phyloP scores from a whole-genome alignment of 768 basidiomycete species.

The Multifurca ochricompacta region DNA sequence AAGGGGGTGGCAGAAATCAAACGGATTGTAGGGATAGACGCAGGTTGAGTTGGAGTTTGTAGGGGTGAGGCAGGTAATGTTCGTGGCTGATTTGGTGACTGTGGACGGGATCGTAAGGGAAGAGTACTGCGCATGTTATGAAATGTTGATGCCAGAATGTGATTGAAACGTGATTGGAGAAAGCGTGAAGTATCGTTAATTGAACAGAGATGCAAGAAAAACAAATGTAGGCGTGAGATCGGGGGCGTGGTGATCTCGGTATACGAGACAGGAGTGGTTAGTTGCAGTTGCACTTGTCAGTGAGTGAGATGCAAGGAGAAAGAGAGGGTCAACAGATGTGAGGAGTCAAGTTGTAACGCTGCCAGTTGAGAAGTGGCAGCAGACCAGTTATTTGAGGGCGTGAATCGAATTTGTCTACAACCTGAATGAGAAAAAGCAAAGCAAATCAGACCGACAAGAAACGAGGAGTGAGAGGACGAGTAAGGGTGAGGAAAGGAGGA shows the following conservation, averaged over 20 bases:
- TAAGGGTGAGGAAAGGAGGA: no score
- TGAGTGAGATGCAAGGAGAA: slow-evolving; percentile 3
- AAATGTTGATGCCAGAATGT: not conserved
- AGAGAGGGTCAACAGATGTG: slow-evolving; percentile 1
- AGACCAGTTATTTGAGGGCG: not conserved
- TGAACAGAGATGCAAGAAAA: not conserved
- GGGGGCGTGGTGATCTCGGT: not conserved
- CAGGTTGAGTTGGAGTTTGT: slow-evolving; percentile 25
- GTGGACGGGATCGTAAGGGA: slow-evolving; percentile 11
- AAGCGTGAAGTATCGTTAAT: slow-evolving; percentile 14
- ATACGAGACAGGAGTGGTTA: not conserved
- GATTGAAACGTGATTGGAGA: slow-evolving; percentile 5
- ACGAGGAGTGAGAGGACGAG: not conserved
- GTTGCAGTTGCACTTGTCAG: not conserved
- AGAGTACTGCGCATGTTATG: slow-evolving; percentile 10
- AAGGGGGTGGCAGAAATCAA: slow-evolving; percentile 64
- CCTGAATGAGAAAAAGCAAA: not conserved
- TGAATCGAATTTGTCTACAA: not conserved
- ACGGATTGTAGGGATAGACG: slow-evolving; percentile 50
- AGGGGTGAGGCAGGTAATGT: slow-evolving; percentile 26
- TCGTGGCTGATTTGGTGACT: slow-evolving; percentile 20
- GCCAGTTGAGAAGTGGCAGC: not conserved
- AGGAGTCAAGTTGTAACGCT: not conserved
- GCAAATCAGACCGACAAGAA: not conserved
- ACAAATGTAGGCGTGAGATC: not conserved